These are phyloP conservation scores for Theobroma grandiflorum DNA, from an alignment of 441 rosid genomes.

Conservation along the genomic window DNA sequence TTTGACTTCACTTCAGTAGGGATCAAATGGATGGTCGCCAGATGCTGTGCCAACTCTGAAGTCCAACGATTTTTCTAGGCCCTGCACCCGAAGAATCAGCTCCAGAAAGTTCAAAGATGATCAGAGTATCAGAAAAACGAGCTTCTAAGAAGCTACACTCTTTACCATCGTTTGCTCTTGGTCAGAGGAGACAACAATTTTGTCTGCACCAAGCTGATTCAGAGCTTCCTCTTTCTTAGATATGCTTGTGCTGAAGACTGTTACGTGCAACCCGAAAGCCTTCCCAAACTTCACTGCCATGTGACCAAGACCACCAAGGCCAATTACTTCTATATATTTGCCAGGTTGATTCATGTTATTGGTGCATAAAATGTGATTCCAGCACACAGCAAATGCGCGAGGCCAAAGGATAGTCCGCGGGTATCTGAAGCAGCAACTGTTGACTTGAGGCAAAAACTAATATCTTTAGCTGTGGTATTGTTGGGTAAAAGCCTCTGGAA, in stretches of 20 bases:
- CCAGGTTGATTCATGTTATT: constrained; percentile 83
- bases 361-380: constrained; percentile 86
- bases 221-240: constrained; percentile 24
- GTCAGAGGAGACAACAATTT: constrained; percentile 69
- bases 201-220: too few species aligned
- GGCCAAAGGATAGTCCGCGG: constrained; percentile 64
- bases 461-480: too few species aligned
- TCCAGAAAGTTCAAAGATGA: not conserved
- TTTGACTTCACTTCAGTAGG: constrained; percentile 33
- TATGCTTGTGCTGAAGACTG: constrained; percentile 79
- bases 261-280: constrained; percentile 83
- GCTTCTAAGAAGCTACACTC: too few species aligned
- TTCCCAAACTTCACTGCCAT: constrained; percentile 94
- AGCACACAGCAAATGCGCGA: constrained; percentile 81
- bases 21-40: constrained; percentile 84
- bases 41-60: constrained; percentile 82
- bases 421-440: constrained; percentile 74
- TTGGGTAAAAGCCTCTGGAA: too few species aligned
- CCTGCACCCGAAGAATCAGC: constrained; percentile 44
- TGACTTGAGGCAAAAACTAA: constrained; percentile 1
- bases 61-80: constrained; percentile 61
- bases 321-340: constrained; percentile 76
- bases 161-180: constrained; percentile 78
- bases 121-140: too few species aligned
- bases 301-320: constrained; percentile 93